phyloP scores from a whole-genome alignment of 331 rosid species.

The Acacia concinna region DNA sequence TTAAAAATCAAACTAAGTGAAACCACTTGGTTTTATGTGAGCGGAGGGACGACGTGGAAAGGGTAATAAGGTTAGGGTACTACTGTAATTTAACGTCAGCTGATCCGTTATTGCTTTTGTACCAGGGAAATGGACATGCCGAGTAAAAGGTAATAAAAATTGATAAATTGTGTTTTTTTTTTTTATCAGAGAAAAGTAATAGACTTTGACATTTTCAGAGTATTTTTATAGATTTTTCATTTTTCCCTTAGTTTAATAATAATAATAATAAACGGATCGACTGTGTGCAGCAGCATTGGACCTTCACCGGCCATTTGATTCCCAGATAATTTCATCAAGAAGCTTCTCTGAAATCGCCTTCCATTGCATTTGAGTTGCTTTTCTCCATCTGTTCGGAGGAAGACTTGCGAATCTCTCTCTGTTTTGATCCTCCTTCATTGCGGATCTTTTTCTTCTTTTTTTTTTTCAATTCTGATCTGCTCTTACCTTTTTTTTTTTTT shows the following conservation, averaged over 20 bases:
- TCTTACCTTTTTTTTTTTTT: too few species aligned
- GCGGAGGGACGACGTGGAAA: neutral
- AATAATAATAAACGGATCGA: neutral
- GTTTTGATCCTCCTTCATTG: slow-evolving; percentile 29
- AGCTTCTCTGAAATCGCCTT: neutral
- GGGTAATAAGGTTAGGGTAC: too few species aligned
- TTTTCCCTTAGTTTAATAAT: too few species aligned
- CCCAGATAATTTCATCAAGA: neutral
- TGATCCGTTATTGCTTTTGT: too few species aligned
- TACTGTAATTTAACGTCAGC: too few species aligned
- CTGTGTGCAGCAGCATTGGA: neutral
- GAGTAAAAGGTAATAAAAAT: too few species aligned
- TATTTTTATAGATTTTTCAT: too few species aligned
- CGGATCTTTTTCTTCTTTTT: neutral
- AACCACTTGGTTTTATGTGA: neutral
- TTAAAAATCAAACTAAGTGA: neutral
- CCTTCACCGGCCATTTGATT: neutral
- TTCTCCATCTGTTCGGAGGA: neutral
- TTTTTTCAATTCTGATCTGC: neutral
- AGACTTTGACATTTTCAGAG: too few species aligned
- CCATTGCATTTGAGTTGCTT: neutral
- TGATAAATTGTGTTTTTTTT: too few species aligned
- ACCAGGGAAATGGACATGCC: neutral
- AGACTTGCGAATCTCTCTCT: neutral
- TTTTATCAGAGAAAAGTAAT: too few species aligned